These are phyloP conservation scores for Taxillus chinensis DNA, from an alignment of 164 flowering plant species.

Conservation along the genomic window DNA sequence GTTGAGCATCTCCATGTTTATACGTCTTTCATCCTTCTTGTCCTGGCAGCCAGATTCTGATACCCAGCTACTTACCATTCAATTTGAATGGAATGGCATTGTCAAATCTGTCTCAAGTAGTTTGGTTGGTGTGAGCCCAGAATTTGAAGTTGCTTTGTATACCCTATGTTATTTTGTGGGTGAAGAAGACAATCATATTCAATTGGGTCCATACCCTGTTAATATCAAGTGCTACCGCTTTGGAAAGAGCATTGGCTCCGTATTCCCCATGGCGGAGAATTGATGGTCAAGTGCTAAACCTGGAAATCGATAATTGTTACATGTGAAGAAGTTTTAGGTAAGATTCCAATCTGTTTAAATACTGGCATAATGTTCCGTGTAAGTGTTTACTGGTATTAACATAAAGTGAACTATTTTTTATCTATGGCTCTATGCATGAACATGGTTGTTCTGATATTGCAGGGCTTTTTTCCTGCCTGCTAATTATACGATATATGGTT, in stretches of 20 bases:
- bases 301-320: neutral
- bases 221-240: slow-evolving; percentile 85
- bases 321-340: too few species aligned
- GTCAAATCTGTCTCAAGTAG: slow-evolving; percentile 84
- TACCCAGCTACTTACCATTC: slow-evolving; percentile 79
- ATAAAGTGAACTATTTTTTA: too few species aligned
- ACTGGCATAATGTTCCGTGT: too few species aligned
- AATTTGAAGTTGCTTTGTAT: slow-evolving; percentile 86
- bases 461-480: too few species aligned
- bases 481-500: too few species aligned
- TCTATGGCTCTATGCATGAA: too few species aligned
- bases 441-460: too few species aligned
- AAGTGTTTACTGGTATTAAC: too few species aligned
- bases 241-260: slow-evolving; percentile 76
- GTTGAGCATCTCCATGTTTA: neutral
- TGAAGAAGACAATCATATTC: slow-evolving; percentile 64
- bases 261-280: slow-evolving; percentile 64
- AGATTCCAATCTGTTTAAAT: too few species aligned
- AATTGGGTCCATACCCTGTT: slow-evolving; percentile 79
- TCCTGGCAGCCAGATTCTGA: slow-evolving; percentile 85
- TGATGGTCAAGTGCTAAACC: slow-evolving; percentile 10
- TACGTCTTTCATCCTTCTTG: neutral
- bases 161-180: slow-evolving; percentile 76
- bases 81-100: slow-evolving; percentile 92
- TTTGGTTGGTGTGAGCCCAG: slow-evolving; percentile 91